Evolutionary conservation across 495 filamentous ascomycete species (phyloP).

Genomic region (Podospora pseudocomata): DNA sequence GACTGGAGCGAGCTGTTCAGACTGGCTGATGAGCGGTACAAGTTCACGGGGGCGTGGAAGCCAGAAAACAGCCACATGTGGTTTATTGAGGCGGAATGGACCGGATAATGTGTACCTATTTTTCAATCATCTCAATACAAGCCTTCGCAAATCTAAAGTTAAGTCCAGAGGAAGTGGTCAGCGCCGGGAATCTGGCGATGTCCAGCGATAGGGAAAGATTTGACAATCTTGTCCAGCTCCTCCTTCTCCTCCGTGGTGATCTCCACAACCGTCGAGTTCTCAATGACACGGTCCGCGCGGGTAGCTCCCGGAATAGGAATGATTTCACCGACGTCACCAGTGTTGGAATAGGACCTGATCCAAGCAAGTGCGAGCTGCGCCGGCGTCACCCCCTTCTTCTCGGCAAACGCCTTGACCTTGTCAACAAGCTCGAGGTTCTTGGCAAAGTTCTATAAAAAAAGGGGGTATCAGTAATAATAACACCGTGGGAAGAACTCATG

Average conservation of each 20-base stretch:
- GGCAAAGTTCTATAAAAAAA: slow-evolving; percentile 68
- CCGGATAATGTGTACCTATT: too few relatives aligned
- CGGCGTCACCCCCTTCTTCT: slow-evolving; percentile 64
- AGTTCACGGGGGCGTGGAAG: too few relatives aligned
- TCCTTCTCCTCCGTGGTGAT: slow-evolving; percentile 48
- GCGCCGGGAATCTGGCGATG: neutral
- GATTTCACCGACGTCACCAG: slow-evolving; percentile 63
- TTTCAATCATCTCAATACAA: too few relatives aligned
- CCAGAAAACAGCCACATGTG: too few relatives aligned
- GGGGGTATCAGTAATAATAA: slow-evolving; percentile 42
- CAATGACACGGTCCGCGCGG: slow-evolving; percentile 41
- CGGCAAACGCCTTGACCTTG: slow-evolving; percentile 63
- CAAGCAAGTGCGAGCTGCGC: slow-evolving; percentile 78
- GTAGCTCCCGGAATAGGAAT: slow-evolving; percentile 82
- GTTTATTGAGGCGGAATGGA: too few relatives aligned
- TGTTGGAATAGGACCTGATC: slow-evolving; percentile 52
- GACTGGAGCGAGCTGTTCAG: too few relatives aligned
- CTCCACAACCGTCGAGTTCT: slow-evolving; percentile 48
- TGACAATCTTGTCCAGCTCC: slow-evolving; percentile 48
- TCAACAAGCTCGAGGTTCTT: slow-evolving; percentile 68
- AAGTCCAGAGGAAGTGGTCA: too few relatives aligned
- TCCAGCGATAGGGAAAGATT: slow-evolving; percentile 41
- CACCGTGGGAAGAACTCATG: slow-evolving; percentile 3
- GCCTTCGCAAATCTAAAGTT: too few relatives aligned
- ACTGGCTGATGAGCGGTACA: too few relatives aligned